Evolutionary conservation across 768 basidiomycete genomes (phyloP), one percentile per base, ranked within the genome.

Genomic region (Lentinus brumalis): DNA sequence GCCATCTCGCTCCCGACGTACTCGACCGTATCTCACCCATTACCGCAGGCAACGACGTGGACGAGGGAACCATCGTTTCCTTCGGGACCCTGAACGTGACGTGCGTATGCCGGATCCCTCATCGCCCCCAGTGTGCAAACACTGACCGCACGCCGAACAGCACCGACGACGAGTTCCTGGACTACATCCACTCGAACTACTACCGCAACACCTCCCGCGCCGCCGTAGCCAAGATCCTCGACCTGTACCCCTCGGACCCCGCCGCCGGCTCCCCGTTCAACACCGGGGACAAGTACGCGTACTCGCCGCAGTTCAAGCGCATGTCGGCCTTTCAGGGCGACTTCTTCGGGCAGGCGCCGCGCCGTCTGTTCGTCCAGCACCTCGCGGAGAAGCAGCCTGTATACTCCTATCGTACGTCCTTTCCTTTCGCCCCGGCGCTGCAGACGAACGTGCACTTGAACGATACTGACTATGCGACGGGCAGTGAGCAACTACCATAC

Each of bases 281-380:
- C 15, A 70, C 67, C 5, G 65, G 67, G 0, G 49, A 44, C 32
- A 54, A n/a, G 5, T 53, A 45, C 39, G 52, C 53, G 6, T 50
- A 60, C 39, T 52, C 61, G 14, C 65, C 65, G 6, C 60, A 71
- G 53, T 71, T 54, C 58, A 71, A 71, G 59, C 70, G 70, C 21
- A 59, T 69, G n/a, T 59, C 68, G 1, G 70, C 70, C 2, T 63
- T 71, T 39, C 62, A 64, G 31, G 70, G 70, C 10, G 70, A 70
- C 51, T 61, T 49, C 49, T 35, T 65, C 15, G 60, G 66, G n/a
- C 63, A 69, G 18, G 68, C 67, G 1, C 68, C 68, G 0, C 50
- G 68, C 16, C 61, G 64, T 1, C 35, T 66, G 5, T 60, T 69
- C 35, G 26, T 47, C 11, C 35, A 46, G n/a, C 30, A 45, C 39